Evolutionary conservation across 169 alveolate genomes (phyloP).

Genomic region (Theileria equi): DNA sequence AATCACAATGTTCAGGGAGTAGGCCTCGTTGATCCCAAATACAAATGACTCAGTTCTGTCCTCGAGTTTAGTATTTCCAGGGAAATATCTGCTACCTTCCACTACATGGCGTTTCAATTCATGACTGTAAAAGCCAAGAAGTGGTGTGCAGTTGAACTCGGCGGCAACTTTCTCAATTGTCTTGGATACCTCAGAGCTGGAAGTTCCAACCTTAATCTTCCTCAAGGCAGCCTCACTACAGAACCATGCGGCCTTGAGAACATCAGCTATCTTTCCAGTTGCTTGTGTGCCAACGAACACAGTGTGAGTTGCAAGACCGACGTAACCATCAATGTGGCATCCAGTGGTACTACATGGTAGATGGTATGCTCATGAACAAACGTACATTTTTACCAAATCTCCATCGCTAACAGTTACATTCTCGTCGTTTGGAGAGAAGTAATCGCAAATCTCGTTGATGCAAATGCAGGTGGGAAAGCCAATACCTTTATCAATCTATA

Average conservation of each 20-base stretch:
- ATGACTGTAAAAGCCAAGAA: slow-evolving; percentile 90
- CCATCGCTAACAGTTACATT: slow-evolving; percentile 37
- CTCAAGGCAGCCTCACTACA: slow-evolving; percentile 92
- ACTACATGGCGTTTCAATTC: slow-evolving; percentile 91
- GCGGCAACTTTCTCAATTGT: slow-evolving; percentile 83
- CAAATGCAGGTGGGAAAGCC: slow-evolving; percentile 97
- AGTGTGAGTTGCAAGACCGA: slow-evolving; percentile 88
- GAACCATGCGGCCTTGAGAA: slow-evolving; percentile 86
- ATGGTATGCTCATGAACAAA: neutral
- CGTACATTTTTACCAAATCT: slow-evolving; percentile 60
- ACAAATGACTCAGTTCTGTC: slow-evolving; percentile 90
- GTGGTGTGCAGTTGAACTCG: slow-evolving; percentile 84
- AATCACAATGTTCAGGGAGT: slow-evolving; percentile 88
- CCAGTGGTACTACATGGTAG: slow-evolving; percentile 73
- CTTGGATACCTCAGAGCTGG: slow-evolving; percentile 89
- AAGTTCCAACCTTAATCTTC: slow-evolving; percentile 82
- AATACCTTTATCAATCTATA: slow-evolving; percentile 84
- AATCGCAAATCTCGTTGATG: slow-evolving; percentile 91
- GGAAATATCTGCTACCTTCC: slow-evolving; percentile 86
- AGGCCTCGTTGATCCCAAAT: slow-evolving; percentile 91
- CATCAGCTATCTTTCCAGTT: slow-evolving; percentile 66
- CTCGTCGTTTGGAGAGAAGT: slow-evolving; percentile 86
- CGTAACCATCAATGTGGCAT: slow-evolving; percentile 92
- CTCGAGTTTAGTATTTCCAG: slow-evolving; percentile 84
- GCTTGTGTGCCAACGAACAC: slow-evolving; percentile 58